Evolutionary conservation across 2,329 filamentous ascomycete genomes (phyloP).

Genomic region (Talaromyces sp.): DNA sequence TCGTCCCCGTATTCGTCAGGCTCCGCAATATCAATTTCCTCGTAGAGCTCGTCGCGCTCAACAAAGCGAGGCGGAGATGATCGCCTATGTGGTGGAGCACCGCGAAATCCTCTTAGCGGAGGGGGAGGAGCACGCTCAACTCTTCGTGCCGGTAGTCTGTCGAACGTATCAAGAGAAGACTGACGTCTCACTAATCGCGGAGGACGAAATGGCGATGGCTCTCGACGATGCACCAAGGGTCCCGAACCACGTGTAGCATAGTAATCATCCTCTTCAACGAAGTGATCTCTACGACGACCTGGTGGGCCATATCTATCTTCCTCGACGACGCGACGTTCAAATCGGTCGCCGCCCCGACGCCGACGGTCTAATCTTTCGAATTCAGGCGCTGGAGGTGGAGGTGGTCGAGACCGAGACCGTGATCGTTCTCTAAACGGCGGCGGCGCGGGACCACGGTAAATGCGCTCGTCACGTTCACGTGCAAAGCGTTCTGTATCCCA

Average conservation of each 20-base stretch:
- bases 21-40: constrained; percentile 64
- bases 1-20: constrained; percentile 66
- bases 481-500: constrained; percentile 40
- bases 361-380: constrained; percentile 7
- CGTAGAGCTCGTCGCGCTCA: constrained; percentile 52
- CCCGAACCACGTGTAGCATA: constrained; percentile 36
- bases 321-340: constrained; percentile 38
- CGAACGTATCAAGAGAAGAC: constrained; percentile 85
- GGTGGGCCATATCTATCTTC: constrained; percentile 42
- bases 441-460: constrained; percentile 27
- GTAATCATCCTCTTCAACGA: constrained; percentile 41
- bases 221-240: constrained; percentile 52
- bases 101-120: background rate
- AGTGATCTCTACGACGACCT: constrained; percentile 32
- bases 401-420: constrained; percentile 16
- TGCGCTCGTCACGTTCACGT: constrained; percentile 41
- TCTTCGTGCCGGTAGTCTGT: constrained; percentile 62
- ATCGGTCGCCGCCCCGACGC: constrained; percentile 24
- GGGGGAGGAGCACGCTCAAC: constrained; percentile 37
- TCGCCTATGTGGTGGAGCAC: constrained; percentile 36
- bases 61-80: constrained; percentile 53
- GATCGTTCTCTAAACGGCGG: constrained; percentile 21
- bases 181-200: constrained; percentile 72
- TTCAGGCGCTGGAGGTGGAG: constrained; percentile 11
- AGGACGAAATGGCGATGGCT: constrained; percentile 52